Percentiles rank a stretch among this genome's conserved stretches.
Conservation (phyloP, 1,284 basidiomycete species). For the Stygiomarasmius scandens region DNA sequence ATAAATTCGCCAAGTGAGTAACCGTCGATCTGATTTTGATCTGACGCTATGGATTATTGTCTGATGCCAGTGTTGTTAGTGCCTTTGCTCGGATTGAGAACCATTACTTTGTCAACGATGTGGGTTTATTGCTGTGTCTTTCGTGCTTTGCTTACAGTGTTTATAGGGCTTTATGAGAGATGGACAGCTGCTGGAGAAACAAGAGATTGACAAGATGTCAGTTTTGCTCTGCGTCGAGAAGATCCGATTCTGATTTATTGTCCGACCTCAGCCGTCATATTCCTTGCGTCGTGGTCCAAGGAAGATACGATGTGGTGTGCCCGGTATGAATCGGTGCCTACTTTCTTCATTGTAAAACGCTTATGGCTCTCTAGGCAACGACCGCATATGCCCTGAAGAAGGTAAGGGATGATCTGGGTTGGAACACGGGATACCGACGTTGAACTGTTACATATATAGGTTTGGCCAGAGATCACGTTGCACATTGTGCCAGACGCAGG, state of each 20-base stretch:
- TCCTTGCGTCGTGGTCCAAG: slow-evolving; percentile 85
- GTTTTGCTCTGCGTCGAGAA: slow-evolving; percentile 21
- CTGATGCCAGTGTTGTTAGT: slow-evolving; percentile 39
- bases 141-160: not conserved
- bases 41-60: slow-evolving; percentile 9
- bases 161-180: slow-evolving; percentile 86
- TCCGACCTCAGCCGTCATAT: slow-evolving; percentile 69
- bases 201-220: slow-evolving; percentile 90
- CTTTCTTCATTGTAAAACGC: not conserved
- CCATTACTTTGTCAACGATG: slow-evolving; percentile 87
- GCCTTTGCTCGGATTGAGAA: slow-evolving; percentile 92
- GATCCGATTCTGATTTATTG: slow-evolving; percentile 13
- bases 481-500: slow-evolving; percentile 90
- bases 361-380: slow-evolving; percentile 51
- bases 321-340: slow-evolving; percentile 48
- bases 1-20: slow-evolving; percentile 75
- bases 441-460: slow-evolving; percentile 36
- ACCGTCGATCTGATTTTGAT: not conserved
- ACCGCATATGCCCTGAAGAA: slow-evolving; percentile 83
- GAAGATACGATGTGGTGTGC: slow-evolving; percentile 82
- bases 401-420: slow-evolving; percentile 26
- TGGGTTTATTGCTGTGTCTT: slow-evolving; percentile 29
- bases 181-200: slow-evolving; percentile 83
- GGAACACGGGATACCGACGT: not conserved
- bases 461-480: slow-evolving; percentile 81